Base-by-base conservation (phyloP, 129 eudicot genomes). In the Cynara cardunculus region DNA sequence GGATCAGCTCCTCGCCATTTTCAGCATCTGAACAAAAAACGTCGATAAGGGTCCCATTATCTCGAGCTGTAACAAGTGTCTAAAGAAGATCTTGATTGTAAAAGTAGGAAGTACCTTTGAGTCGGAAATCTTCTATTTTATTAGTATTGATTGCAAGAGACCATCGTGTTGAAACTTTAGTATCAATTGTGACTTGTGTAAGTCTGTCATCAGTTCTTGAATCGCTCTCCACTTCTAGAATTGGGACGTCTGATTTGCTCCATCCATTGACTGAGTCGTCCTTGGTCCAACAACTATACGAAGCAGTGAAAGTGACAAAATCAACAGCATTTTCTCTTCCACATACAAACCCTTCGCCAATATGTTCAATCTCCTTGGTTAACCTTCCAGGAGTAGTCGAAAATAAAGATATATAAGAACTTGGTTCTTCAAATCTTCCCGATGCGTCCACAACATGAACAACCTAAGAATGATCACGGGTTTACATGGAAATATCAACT, bases 361-460 rank as follows among this genome's bases (percentile, higher is more conserved):
- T 92, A 53, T 84, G 84, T 35, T 91, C 90, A 76, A 85, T 86
- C 84, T 92, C 99, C 76, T 87, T 89, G 25, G 80, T 87, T 87
- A 96, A 76, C 72, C 84, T 88, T 78, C 99, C 99, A 34, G 99
- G 98, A 76, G 99, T 88, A 7, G 86, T 75, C 34, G 99, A 96
- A 86, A 89, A 92, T 0, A 96, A 84, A 69, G 98, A 92, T 25
- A 96, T 79, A 32, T 85, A 91, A 21, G 99, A 96, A 37, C 32
- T 78, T 0, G 91, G 86, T 78, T 85, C 90, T 74, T 69, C 90
- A 30, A 72, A 67, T 37, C 64, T 65, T 88, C 86, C 89, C 8
- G 90, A 87, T 71, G 93, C 85, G 77, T 96, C 96, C 82, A 96
- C 99, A 62, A 96, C 96, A 87, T 96, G 97, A 81, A 96, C 99